Evolutionary conservation across 768 basidiomycete genomes (phyloP), one percentile per base, ranked within the genome.

Genomic region (Xerocomellus chrysenteron): DNA sequence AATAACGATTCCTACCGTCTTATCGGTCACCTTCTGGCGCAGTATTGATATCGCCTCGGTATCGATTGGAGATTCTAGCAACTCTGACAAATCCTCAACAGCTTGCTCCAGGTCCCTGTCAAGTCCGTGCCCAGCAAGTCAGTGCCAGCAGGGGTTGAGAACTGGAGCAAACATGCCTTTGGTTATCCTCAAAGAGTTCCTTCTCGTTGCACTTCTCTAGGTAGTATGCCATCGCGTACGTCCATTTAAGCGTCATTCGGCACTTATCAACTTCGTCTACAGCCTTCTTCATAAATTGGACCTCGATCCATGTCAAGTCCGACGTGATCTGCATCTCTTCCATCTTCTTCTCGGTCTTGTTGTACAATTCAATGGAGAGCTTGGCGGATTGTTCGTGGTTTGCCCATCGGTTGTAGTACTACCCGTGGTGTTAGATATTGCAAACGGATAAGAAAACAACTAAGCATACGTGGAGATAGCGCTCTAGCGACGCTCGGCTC

Each of bases 361-460:
- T 81, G 72, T 95, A 96, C 41, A 98, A 78, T 61, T 98, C 94
- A 16, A 91, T 72, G 17, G 96, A 94, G 49, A 99, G 86, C 74
- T 94, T 95, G 49, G 95, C 94, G n/a, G 95, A 97, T 70, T 97
- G 95, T 69, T 99, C 97, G 75, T 99, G 97, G 73, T 99, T 99
- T 9, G 97, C 92, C 92, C 93, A 99, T 40, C 97, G 92, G 72
- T 97, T 98, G 78, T 98, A 99, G 76, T 98, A 99, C 94, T 97
- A 61, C 5, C 39, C n/a, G 12, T 17, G 42, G 32, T 40, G 47
- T 63, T 24, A 56, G 57, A 39, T 9, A 32, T 11, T 30, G 17
- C 5, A 21, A 24, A 49, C 24, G 14, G 10, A 32, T 16, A 41
- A 43, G 39, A 33, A 21, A 16, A 41, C 30, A 10, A 24, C 9